phyloP scores from a whole-genome alignment of 148 eudicot genomes.

The Chenopodium formosanum region DNA sequence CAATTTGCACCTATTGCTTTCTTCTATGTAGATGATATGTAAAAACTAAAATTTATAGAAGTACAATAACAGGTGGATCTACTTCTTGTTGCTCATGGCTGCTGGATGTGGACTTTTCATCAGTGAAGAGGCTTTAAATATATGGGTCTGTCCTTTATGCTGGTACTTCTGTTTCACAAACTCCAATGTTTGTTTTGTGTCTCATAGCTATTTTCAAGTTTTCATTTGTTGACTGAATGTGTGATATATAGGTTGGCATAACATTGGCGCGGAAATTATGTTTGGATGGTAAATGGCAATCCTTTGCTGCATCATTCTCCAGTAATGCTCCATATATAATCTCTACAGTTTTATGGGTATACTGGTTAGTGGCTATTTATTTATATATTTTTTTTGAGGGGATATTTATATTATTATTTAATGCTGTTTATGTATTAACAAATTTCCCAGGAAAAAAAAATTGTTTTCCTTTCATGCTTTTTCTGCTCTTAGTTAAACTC shows the following conservation, averaged over 20 bases:
- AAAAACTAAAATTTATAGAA: background rate
- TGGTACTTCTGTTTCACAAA: slow-evolving; percentile 60
- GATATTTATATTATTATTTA: no score
- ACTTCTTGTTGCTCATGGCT: slow-evolving; percentile 98
- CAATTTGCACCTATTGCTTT: background rate
- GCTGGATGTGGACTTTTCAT: slow-evolving; percentile 89
- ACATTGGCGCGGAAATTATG: slow-evolving; percentile 61
- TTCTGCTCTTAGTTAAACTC: slow-evolving; percentile 5
- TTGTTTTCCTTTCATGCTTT: background rate
- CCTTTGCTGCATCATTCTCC: slow-evolving; percentile 76
- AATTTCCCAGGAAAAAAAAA: background rate
- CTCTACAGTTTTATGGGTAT: slow-evolving; percentile 86
- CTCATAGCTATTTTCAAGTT: background rate
- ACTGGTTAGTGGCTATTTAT: slow-evolving; percentile 57
- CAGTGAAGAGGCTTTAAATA: slow-evolving; percentile 98
- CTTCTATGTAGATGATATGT: background rate
- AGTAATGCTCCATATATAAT: slow-evolving; percentile 71
- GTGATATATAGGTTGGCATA: slow-evolving; percentile 66
- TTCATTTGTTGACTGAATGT: slow-evolving; percentile 14
- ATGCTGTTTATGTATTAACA: background rate
- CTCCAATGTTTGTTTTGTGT: slow-evolving; percentile 22
- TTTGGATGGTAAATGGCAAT: slow-evolving; percentile 89
- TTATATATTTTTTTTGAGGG: background rate
- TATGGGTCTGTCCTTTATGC: slow-evolving; percentile 83
- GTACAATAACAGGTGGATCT: slow-evolving; percentile 60